These are phyloP conservation scores for Pseudogymnoascus sp. DNA, from an alignment of 2,329 filamentous ascomycete genomes.

Conservation along the genomic window DNA sequence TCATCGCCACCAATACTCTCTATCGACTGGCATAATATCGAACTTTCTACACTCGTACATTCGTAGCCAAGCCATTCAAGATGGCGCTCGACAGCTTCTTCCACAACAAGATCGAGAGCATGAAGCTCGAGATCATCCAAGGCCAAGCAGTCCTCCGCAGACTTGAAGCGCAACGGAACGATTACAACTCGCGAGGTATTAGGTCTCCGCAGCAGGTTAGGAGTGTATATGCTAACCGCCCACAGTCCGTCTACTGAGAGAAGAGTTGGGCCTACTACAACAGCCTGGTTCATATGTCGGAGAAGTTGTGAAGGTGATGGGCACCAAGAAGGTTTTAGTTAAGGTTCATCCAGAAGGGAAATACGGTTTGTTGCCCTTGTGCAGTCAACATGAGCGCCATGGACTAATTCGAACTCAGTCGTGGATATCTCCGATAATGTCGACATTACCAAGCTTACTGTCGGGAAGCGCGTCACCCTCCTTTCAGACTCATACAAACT, in stretches of 20 bases:
- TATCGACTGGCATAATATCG: neutral
- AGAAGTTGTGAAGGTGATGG: constrained; percentile 99
- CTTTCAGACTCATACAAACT: constrained; percentile 98
- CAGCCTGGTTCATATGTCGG: constrained; percentile 97
- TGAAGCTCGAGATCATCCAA: constrained; percentile 99
- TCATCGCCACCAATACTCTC: constrained; percentile 5
- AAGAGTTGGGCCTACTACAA: constrained; percentile 91
- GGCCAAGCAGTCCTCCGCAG: constrained; percentile 90
- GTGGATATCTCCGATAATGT: constrained; percentile 93
- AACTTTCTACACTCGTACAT: neutral
- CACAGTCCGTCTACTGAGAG: constrained; percentile 75
- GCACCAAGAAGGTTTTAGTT: constrained; percentile 97
- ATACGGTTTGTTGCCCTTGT: constrained; percentile 63
- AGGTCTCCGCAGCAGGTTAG: neutral
- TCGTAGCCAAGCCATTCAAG: constrained; percentile 31
- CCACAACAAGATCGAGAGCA: constrained; percentile 99
- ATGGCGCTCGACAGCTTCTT: constrained; percentile 99
- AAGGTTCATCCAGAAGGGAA: constrained; percentile 99
- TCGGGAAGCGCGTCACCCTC: constrained; percentile 94
- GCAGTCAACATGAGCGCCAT: neutral
- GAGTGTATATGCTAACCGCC: constrained; percentile 17
- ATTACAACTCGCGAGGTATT: constrained; percentile 82
- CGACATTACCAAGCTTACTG: constrained; percentile 89
- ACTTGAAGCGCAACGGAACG: constrained; percentile 94
- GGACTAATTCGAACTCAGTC: constrained; percentile 45